Evolutionary conservation across 352 stramenopile genomes (phyloP), one percentile per base, ranked within the genome.

Genomic region (Elongisporangium anandrum): DNA sequence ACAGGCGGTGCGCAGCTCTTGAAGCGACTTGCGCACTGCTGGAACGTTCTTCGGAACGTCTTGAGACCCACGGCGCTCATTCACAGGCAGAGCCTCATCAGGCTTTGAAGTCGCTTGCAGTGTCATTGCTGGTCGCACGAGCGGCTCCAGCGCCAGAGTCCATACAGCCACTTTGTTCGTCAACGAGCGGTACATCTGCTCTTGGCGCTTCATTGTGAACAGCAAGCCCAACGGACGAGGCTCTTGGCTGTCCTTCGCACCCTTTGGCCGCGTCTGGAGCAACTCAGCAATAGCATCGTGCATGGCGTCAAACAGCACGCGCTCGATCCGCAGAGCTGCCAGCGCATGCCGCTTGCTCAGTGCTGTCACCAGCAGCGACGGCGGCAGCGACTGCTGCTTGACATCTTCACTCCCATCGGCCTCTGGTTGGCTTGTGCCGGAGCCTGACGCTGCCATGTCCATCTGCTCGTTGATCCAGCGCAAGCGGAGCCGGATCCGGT

Each of bases 301-400:
- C 29, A 41, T 41, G 29, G 29, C 29, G 5, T 41, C 29, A 41
- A 41, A 41, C 29, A 41, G 29, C 9, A 41, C 29, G 9, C 29
- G 29, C 29, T 41, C 29, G 9, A 41, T 41, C 5, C 29, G 29
- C 29, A 41, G 29, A 8, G 29, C 29, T 41, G 29, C 29, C 29
- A 41, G 29, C 9, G 73, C 72, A 52, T 75, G 77, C 4, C 79
- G 77, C 53, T 89, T 88, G 0, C 53, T 19, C 3, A 91, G 62
- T 13, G 79, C 66, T 3, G 79, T 83, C 13, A 87, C 65, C 24
- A 91, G 61, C 17, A 91, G 62, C 19, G 81, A 91, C 39, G 81
- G 81, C 19, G 71, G 47, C 26, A 68, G 52, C 17, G 63, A 22
- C 22, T 17, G 54, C n/a, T n/a, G n/a, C 9, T 39, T 6, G 19